Percentiles rank a stretch among this genome's conserved stretches.
These are phyloP conservation scores for Colletotrichum lentis DNA, from an alignment of 2,329 filamentous ascomycete species.

Conservation along the genomic window DNA sequence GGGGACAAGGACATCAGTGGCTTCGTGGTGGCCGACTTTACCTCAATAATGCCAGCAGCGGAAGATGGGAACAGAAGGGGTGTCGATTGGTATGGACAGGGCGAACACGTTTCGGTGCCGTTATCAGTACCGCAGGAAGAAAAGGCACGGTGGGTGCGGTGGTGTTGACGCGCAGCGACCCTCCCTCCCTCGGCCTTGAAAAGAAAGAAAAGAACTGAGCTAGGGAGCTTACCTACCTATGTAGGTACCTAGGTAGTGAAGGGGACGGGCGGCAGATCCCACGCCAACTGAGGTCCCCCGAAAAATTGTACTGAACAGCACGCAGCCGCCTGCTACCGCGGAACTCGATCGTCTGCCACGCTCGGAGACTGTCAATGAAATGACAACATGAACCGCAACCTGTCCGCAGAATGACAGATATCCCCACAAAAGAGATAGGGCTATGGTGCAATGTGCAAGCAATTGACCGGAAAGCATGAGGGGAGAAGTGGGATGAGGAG, in stretches of 20 bases:
- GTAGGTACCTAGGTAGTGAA: neutral
- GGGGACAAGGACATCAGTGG: neutral
- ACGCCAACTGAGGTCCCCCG: neutral
- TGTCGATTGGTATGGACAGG: slow-evolving; percentile 34
- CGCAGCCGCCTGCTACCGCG: neutral
- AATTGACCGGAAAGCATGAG: neutral
- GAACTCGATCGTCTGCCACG: neutral
- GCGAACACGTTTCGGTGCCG: slow-evolving; percentile 7
- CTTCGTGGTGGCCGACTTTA: slow-evolving; percentile 5
- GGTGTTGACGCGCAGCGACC: slow-evolving; percentile 10
- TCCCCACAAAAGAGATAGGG: neutral
- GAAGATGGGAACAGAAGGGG: slow-evolving; percentile 4
- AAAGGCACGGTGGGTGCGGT: slow-evolving; percentile 3
- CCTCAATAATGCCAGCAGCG: neutral
- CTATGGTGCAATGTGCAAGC: neutral
- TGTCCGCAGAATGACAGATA: neutral
- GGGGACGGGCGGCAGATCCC: slow-evolving; percentile 29
- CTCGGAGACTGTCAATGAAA: neutral
- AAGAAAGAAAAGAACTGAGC: slow-evolving; percentile 7
- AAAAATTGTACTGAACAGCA: neutral
- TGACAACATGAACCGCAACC: neutral
- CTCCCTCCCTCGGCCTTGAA: neutral
- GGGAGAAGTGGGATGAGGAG: neutral
- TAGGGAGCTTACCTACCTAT: slow-evolving; percentile 28
- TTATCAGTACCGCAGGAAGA: slow-evolving; percentile 28